These are phyloP conservation scores for Oxyria digyna DNA, from an alignment of 148 eudicot genomes.

Conservation along the genomic window DNA sequence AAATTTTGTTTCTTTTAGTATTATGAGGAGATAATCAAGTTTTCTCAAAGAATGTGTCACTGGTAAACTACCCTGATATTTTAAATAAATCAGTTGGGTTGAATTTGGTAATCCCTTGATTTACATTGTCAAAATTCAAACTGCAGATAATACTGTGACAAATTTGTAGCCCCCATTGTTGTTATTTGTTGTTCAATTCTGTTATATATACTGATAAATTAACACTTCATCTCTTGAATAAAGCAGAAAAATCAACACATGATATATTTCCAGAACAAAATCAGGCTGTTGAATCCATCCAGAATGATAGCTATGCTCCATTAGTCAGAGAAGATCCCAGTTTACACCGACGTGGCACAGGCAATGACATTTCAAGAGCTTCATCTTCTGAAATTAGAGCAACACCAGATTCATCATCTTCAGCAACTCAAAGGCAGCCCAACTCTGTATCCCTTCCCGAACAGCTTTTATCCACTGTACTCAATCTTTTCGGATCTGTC, in stretches of 20 bases:
- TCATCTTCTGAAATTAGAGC: slow-evolving; percentile 15
- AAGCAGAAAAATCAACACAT: not conserved
- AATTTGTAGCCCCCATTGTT: not conserved
- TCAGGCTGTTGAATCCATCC: slow-evolving; percentile 11
- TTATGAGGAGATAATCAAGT: not conserved
- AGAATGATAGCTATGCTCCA: slow-evolving; percentile 12
- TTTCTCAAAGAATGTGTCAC: not conserved
- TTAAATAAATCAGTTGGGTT: too few relatives aligned
- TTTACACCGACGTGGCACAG: slow-evolving; percentile 15
- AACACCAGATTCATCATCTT: slow-evolving; percentile 24
- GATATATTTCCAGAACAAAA: slow-evolving; percentile 2
- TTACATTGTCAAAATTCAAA: not conserved
- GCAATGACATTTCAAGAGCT: slow-evolving; percentile 19
- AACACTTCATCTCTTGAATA: not conserved
- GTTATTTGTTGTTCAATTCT: not conserved
- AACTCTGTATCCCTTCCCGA: slow-evolving; percentile 13
- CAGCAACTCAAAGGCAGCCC: slow-evolving; percentile 15
- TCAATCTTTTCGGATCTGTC: slow-evolving; percentile 16
- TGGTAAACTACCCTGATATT: not conserved
- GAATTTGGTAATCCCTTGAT: not conserved
- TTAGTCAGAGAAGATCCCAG: slow-evolving; percentile 17
- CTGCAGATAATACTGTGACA: not conserved
- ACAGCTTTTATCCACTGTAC: slow-evolving; percentile 12
- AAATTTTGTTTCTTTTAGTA: not conserved
- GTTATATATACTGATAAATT: not conserved